Conservation (phyloP, 2,329 filamentous ascomycete genomes). For the Arthrobotrys megalospora region DNA sequence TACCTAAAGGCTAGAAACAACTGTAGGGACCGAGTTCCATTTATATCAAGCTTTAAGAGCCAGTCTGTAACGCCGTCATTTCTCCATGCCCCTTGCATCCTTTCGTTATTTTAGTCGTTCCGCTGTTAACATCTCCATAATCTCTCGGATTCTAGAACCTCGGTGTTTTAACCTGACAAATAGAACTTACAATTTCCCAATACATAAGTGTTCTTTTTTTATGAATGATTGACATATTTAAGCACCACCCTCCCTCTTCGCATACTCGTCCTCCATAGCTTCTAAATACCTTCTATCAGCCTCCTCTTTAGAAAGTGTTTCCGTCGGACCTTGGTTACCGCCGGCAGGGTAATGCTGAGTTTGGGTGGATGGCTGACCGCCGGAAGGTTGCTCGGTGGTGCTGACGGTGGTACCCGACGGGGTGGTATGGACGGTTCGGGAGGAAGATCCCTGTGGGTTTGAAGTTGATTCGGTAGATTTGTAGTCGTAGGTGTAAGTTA, state of each 20-base stretch:
- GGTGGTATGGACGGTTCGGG: conserved; percentile 51
- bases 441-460: conserved; percentile 34
- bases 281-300: conserved; percentile 52
- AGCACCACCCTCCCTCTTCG: conserved; percentile 58
- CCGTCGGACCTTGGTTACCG: background rate
- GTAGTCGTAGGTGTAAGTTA: conserved; percentile 49
- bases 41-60: no score
- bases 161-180: no score
- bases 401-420: conserved; percentile 53
- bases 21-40: no score
- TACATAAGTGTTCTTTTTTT: no score
- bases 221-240: conserved; percentile 14
- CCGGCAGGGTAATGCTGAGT: conserved; percentile 25
- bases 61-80: background rate
- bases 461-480: conserved; percentile 41
- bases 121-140: no score
- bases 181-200: no score
- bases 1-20: no score
- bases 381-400: conserved; percentile 24
- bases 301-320: conserved; percentile 33
- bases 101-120: no score
- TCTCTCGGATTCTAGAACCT: no score
- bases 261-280: conserved; percentile 60
- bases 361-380: conserved; percentile 1
- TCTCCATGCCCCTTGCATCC: no score